These are phyloP conservation scores for Eustoma russellianum DNA, from an alignment of 257 asterid genomes.

Conservation along the genomic window DNA sequence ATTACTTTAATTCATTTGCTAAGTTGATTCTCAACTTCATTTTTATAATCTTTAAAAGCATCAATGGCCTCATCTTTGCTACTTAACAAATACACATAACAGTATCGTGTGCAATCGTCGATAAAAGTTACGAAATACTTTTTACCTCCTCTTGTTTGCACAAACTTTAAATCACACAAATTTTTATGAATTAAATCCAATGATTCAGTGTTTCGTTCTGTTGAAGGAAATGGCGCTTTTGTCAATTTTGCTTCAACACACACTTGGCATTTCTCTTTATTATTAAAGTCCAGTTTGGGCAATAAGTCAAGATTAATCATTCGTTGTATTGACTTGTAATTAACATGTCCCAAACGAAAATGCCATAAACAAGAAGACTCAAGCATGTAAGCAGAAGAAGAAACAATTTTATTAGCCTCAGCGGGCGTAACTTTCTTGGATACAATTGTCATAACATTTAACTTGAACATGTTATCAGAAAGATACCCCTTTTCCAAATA, in stretches of 20 bases:
- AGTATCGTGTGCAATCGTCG: constrained; percentile 3
- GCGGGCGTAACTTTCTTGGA: not conserved
- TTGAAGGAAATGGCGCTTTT: too few species aligned
- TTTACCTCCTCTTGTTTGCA: not conserved
- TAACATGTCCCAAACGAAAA: not conserved
- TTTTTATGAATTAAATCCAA: too few species aligned
- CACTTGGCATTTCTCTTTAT: too few species aligned
- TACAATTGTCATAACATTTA: not conserved
- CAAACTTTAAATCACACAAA: not conserved
- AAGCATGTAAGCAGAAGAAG: not conserved
- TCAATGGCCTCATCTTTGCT: not conserved
- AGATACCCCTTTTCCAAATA: not conserved
- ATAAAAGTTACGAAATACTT: not conserved
- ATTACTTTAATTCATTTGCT: too few species aligned
- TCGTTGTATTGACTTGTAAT: not conserved
- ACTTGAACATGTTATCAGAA: not conserved
- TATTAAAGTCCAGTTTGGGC: too few species aligned
- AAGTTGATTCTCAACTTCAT: too few species aligned
- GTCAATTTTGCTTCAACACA: too few species aligned
- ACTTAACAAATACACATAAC: constrained; percentile 1
- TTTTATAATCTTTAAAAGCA: too few species aligned
- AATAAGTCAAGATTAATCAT: too few species aligned
- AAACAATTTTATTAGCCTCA: too few species aligned
- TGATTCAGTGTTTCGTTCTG: too few species aligned
- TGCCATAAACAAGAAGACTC: not conserved